These are phyloP conservation scores for Sporisorium reilianum DNA, from an alignment of 1,284 basidiomycete species.

Conservation along the genomic window DNA sequence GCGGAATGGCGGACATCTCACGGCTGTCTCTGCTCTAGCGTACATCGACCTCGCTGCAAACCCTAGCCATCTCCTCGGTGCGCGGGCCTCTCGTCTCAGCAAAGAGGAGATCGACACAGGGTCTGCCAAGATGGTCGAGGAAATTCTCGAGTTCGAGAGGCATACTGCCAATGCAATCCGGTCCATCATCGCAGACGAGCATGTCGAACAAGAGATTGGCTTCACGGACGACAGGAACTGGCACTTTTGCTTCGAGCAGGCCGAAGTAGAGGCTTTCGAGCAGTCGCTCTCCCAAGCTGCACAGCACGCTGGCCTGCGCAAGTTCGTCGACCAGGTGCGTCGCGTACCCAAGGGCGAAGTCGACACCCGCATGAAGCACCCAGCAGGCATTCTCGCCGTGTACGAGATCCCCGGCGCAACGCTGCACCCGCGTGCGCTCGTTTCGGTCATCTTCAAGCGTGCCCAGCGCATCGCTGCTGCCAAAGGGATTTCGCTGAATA, in stretches of 20 bases:
- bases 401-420: conserved; percentile 55
- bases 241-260: conserved; percentile 46
- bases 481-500: conserved; percentile 21
- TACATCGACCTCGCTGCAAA: conserved; percentile 49
- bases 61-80: conserved; percentile 33
- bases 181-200: conserved; percentile 15
- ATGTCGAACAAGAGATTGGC: conserved; percentile 13
- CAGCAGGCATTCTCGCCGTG: conserved; percentile 28
- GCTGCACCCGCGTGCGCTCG: conserved; percentile 48
- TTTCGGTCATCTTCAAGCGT: conserved; percentile 23
- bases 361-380: conserved; percentile 24
- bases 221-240: conserved; percentile 45
- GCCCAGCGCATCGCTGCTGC: conserved; percentile 16
- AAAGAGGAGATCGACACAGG: not conserved
- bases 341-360: conserved; percentile 38
- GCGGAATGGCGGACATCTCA: conserved; percentile 60
- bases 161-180: conserved; percentile 31
- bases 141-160: conserved; percentile 47
- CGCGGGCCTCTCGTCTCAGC: not conserved
- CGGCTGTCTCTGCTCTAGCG: conserved; percentile 49
- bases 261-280: conserved; percentile 45
- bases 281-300: conserved; percentile 28
- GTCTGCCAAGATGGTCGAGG: conserved; percentile 22
- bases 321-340: conserved; percentile 26
- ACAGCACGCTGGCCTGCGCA: conserved; percentile 19